Evolutionary conservation across 805 yeast species (phyloP), one percentile per base, ranked within the genome.

Genomic region (Nakazawaea pomicola): DNA sequence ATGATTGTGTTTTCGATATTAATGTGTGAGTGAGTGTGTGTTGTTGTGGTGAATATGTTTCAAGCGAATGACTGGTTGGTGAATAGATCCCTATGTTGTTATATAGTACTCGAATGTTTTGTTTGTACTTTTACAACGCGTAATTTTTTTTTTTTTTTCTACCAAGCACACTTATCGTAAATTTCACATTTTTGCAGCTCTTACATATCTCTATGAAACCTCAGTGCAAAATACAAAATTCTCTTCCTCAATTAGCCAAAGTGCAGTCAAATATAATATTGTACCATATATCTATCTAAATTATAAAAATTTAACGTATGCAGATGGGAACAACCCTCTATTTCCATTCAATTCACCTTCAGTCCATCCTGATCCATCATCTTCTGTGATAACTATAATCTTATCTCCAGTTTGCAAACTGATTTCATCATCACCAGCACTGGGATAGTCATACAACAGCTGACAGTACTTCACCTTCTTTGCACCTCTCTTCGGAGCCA

Each of bases 331-430:
- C 41, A 83, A 56, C 1, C 95, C 95, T 15, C 63, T 65, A 6
- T 46, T 48, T 0, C 91, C 93, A 47, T 77, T 67, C 6, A 83
- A 45, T 55, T 85, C 91, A 10, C 97, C 98, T 50, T 80, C 84
- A 2, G 97, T 90, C 99, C 99, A 93, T 0, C 99, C 99, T 29
- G 74, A 73, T 8, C 88, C 90, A 49, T 83, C 84, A 38, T 79
- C 86, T 21, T 73, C 80, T 31, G 65, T 68, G 1, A 84, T 53
- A 10, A 93, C 72, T 9, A 73, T 70, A 15, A 93, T 75, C 41
- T 68, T 69, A 47, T 91, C 97, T 2, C 96, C 96, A 0, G 74
- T 80, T 6, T 49, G 52, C 16, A 93, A 76, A 16, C 75, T 70
- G 44, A 93, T 58, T 60, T 93, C 99, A 52, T 85, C 91, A 19